A percentile compares a stretch with the other conserved stretches of the same genome.
These are phyloP conservation scores for Euryodendron excelsum DNA, from an alignment of 148 eudicot species.

Conservation along the genomic window DNA sequence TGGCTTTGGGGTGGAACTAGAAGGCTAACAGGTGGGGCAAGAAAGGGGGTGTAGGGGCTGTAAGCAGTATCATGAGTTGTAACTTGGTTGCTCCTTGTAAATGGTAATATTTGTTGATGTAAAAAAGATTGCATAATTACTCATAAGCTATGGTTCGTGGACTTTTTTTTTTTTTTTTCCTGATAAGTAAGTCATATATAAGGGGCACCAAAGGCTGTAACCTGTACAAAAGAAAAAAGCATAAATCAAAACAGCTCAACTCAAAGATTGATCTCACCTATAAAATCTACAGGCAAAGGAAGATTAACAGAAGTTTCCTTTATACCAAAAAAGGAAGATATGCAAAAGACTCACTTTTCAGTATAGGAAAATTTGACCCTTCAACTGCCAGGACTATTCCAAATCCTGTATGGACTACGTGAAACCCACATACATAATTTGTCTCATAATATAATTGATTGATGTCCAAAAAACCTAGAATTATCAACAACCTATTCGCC, in stretches of 20 bases:
- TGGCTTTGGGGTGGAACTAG: background rate
- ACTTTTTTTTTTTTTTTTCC: too few species aligned
- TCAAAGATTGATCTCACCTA: too few species aligned
- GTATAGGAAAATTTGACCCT: background rate
- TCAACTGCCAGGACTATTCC: background rate
- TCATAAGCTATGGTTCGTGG: background rate
- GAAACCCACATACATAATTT: background rate
- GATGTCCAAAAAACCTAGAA: background rate
- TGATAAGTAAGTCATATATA: too few species aligned
- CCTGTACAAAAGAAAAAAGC: too few species aligned
- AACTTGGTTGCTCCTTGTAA: too few species aligned
- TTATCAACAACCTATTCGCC: background rate
- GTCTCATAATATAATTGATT: background rate
- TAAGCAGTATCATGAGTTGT: too few species aligned
- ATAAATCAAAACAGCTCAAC: too few species aligned
- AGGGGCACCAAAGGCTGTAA: too few species aligned
- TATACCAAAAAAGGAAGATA: too few species aligned
- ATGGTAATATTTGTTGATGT: background rate
- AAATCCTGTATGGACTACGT: background rate
- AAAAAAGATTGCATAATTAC: background rate
- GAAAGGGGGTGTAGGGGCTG: background rate
- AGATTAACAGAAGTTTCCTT: too few species aligned
- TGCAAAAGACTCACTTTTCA: background rate
- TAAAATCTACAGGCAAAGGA: too few species aligned
- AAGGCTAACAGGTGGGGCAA: background rate